Percentiles rank a stretch among this genome's conserved stretches.
Conservation (phyloP, 495 filamentous ascomycete species). For the Cercophora newfieldiana region DNA sequence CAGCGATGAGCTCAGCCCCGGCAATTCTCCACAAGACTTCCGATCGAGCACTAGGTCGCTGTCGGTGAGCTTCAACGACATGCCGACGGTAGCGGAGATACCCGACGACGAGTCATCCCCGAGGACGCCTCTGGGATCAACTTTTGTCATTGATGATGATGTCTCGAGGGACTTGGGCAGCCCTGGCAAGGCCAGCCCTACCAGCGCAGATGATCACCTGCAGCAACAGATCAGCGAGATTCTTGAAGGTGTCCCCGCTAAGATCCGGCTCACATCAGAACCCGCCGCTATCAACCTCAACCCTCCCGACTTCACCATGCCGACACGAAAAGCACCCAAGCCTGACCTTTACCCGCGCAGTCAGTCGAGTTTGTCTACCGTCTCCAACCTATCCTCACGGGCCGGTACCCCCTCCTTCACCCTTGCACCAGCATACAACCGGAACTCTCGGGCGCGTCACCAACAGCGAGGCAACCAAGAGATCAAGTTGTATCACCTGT, state of each 20-base stretch:
- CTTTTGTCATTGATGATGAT: slow-evolving; percentile 29
- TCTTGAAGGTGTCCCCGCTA: slow-evolving; percentile 73
- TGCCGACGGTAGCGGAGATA: slow-evolving; percentile 39
- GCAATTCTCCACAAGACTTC: slow-evolving; percentile 44
- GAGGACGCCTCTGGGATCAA: slow-evolving; percentile 25
- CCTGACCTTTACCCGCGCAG: slow-evolving; percentile 41
- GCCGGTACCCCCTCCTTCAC: slow-evolving; percentile 69
- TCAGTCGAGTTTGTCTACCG: slow-evolving; percentile 43
- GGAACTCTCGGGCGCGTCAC: slow-evolving; percentile 43
- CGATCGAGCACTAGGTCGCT: slow-evolving; percentile 40
- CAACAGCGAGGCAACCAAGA: slow-evolving; percentile 55
- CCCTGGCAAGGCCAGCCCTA: slow-evolving; percentile 35
- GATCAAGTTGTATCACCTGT: slow-evolving; percentile 89
- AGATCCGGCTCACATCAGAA: slow-evolving; percentile 70
- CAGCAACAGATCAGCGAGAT: slow-evolving; percentile 86
- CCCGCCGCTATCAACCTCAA: slow-evolving; percentile 47
- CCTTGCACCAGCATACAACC: slow-evolving; percentile 60
- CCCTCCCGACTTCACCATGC: slow-evolving; percentile 49
- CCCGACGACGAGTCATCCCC: slow-evolving; percentile 33
- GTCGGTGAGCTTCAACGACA: slow-evolving; percentile 47
- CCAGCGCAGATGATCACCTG: slow-evolving; percentile 61
- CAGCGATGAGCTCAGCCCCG: slow-evolving; percentile 40
- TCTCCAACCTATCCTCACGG: slow-evolving; percentile 41
- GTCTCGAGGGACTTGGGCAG: slow-evolving; percentile 34
- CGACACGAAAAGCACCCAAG: slow-evolving; percentile 36